Evolutionary conservation across 75 land plant species (phyloP), one percentile per base, ranked within the genome.

Genomic region (Pinus albicaulis): DNA sequence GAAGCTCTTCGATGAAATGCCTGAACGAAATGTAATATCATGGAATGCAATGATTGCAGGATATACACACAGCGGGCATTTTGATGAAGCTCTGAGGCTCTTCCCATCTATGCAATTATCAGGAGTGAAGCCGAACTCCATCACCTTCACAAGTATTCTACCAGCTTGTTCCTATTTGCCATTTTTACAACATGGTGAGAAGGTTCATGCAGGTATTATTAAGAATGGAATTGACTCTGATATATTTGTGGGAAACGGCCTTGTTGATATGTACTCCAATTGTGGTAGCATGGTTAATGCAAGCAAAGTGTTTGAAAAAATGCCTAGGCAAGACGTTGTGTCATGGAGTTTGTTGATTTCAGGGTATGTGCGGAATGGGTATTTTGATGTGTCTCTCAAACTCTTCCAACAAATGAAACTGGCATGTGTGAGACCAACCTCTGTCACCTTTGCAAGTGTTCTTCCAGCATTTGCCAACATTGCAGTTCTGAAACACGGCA

Each of bases 331-430:
- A 55, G 83, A 84, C 71, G 70, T 75, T 2, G 56, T 79, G 36
- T 81, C 87, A 3, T 88, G 90, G 87, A 85, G 79, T 70, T 57
- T 76, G 22, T 16, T 88, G 62, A 85, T 88, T 72, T 71, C 79
- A 59, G 86, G 77, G 19, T 72, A 81, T 74, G 75, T 77, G 58
- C 76, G 81, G 3, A 81, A 81, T 80, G 81, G 85, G 25, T 59
- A 62, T 23, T 16, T 41, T 15, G 25, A 71, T 20, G 82, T 77
- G 60, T 78, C 89, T 56, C 73, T 84, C 13, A 55, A 36, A 19
- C 24, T 56, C 62, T 85, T 84, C 19, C 20, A 55, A 41, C 71
- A 77, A 26, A 81, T 88, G 84, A 59, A 58, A 15, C 20, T 57
- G 7, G 58, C n/a, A 12, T 66, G 70, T 3, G 25, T 80, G 3